Evolutionary conservation across 1,139 yeast species (phyloP).

Genomic region (Kodamaea anthophila): DNA sequence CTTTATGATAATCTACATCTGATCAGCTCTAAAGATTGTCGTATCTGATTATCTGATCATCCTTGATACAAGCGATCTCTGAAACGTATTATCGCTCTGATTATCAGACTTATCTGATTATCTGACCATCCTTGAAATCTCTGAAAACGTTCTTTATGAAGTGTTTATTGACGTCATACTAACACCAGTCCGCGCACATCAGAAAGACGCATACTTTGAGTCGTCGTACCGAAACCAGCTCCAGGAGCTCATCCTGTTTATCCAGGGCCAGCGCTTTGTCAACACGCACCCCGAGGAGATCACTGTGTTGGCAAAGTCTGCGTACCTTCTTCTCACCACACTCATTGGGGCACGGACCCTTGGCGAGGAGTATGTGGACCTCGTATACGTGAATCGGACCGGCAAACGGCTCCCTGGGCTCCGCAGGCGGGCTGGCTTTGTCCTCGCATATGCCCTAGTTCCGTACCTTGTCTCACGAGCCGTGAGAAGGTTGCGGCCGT

Average conservation of each 20-base stretch:
- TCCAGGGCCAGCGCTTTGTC: constrained; percentile 64
- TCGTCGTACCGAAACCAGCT: constrained; percentile 48
- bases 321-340: constrained; percentile 70
- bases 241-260: constrained; percentile 47
- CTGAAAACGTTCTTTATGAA: too few species aligned
- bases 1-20: too few species aligned
- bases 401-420: constrained; percentile 48
- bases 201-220: constrained; percentile 76
- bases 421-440: constrained; percentile 45
- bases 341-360: constrained; percentile 70
- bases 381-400: constrained; percentile 55
- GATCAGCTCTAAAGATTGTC: too few species aligned
- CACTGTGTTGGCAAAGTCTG: constrained; percentile 47
- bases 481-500: constrained; percentile 21
- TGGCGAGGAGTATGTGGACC: constrained; percentile 92
- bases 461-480: constrained; percentile 46
- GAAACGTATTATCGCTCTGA: too few species aligned
- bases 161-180: too few species aligned
- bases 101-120: too few species aligned
- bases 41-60: too few species aligned
- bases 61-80: too few species aligned
- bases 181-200: constrained; percentile 65
- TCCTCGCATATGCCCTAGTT: constrained; percentile 47
- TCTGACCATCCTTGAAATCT: too few species aligned
- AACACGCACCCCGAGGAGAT: constrained; percentile 62